Conservation (phyloP, 140 eudicot species). For the Senecio squalidus region DNA sequence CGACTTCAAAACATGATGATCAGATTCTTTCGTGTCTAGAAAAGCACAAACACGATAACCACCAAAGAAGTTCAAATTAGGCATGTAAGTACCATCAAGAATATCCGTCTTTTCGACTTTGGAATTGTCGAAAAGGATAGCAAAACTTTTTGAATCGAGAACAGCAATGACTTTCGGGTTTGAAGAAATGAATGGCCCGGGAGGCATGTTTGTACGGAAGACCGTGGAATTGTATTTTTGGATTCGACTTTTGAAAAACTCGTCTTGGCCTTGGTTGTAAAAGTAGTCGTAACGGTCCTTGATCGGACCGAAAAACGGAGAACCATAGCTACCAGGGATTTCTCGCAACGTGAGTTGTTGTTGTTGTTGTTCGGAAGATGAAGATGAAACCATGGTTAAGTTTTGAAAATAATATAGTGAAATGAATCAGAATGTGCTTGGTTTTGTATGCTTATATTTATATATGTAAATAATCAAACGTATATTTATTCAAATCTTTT, state of each 20-base stretch:
- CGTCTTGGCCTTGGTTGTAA: constrained; percentile 55
- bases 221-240: constrained; percentile 54
- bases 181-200: constrained; percentile 52
- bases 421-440: neutral
- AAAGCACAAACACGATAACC: constrained; percentile 48
- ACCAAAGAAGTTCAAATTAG: constrained; percentile 43
- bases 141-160: constrained; percentile 50
- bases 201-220: constrained; percentile 59
- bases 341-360: constrained; percentile 24
- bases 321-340: constrained; percentile 59
- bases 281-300: constrained; percentile 54
- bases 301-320: constrained; percentile 45
- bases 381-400: constrained; percentile 21
- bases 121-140: constrained; percentile 40
- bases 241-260: constrained; percentile 39
- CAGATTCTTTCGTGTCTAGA: constrained; percentile 43
- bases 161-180: constrained; percentile 40
- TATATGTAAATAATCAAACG: neutral
- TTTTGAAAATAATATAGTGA: neutral
- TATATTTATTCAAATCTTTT: neutral
- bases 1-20: constrained; percentile 33
- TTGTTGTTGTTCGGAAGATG: constrained; percentile 10
- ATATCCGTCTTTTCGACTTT: constrained; percentile 55
- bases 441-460: neutral
- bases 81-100: constrained; percentile 59